These are phyloP conservation scores for Colletotrichum plurivorum DNA, from an alignment of 2,329 filamentous ascomycete species.

Conservation along the genomic window DNA sequence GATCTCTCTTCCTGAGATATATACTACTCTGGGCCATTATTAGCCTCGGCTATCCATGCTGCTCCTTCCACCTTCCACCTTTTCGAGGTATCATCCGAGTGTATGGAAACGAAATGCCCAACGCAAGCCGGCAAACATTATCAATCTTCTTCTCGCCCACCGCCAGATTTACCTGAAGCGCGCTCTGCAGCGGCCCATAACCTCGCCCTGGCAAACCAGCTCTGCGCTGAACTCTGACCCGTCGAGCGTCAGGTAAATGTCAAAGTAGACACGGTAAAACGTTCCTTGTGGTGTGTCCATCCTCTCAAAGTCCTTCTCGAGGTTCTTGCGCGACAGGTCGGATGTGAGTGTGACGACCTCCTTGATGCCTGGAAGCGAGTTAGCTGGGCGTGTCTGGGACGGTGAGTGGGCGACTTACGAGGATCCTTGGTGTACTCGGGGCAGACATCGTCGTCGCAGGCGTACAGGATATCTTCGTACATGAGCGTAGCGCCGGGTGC, in stretches of 20 bases:
- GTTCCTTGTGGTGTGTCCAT: slow-evolving; percentile 99
- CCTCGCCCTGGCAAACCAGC: slow-evolving; percentile 98
- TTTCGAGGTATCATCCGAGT: slow-evolving; percentile 44
- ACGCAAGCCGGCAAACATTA: slow-evolving; percentile 29
- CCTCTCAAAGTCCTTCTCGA: slow-evolving; percentile 98
- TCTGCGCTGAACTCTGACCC: slow-evolving; percentile 98
- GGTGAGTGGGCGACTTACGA: slow-evolving; percentile 74
- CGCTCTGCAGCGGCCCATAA: slow-evolving; percentile 97
- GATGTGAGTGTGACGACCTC: slow-evolving; percentile 98
- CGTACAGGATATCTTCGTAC: slow-evolving; percentile 99
- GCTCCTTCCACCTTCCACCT: slow-evolving; percentile 33
- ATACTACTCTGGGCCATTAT: slow-evolving; percentile 40
- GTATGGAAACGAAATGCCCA: slow-evolving; percentile 40
- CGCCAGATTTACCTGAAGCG: slow-evolving; percentile 77
- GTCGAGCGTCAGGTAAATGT: slow-evolving; percentile 92
- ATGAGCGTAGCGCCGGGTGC: slow-evolving; percentile 97
- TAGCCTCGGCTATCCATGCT: slow-evolving; percentile 36
- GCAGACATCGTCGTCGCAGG: slow-evolving; percentile 97
- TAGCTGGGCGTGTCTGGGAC: slow-evolving; percentile 42
- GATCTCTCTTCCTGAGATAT: slow-evolving; percentile 38
- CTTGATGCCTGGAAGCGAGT: slow-evolving; percentile 83
- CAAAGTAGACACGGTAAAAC: slow-evolving; percentile 88
- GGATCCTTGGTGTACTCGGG: slow-evolving; percentile 99
- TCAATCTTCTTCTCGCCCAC: slow-evolving; percentile 18
- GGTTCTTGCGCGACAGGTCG: slow-evolving; percentile 96